These are phyloP conservation scores for Syzygium jambos DNA, from an alignment of 345 rosid species.

Conservation along the genomic window DNA sequence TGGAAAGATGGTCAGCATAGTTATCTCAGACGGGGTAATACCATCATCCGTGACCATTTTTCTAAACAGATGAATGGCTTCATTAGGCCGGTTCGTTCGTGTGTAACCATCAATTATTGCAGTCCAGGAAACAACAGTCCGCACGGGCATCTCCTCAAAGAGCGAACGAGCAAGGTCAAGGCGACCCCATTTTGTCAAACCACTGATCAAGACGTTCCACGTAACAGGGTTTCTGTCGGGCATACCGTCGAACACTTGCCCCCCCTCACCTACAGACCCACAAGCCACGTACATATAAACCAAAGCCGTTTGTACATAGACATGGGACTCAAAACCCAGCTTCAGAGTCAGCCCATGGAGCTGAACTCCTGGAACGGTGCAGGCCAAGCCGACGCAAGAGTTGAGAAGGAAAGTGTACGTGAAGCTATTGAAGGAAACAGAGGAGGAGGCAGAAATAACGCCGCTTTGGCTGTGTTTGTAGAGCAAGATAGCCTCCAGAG, in stretches of 20 bases:
- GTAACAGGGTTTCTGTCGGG: conserved; percentile 50
- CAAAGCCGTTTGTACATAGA: conserved; percentile 67
- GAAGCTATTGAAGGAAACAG: conserved; percentile 14
- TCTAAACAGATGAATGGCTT: conserved; percentile 58
- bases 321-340: conserved; percentile 51
- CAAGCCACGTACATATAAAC: conserved; percentile 26
- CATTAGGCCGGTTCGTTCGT: conserved; percentile 25
- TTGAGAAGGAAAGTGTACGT: conserved; percentile 19
- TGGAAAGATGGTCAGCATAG: conserved; percentile 58
- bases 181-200: conserved; percentile 48
- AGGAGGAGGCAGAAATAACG: not conserved
- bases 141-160: conserved; percentile 54
- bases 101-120: conserved; percentile 74
- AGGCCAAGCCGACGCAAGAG: conserved; percentile 6
- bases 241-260: conserved; percentile 62
- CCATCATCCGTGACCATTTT: conserved; percentile 51
- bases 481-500: conserved; percentile 10
- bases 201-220: conserved; percentile 84
- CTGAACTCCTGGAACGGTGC: conserved; percentile 34
- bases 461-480: conserved; percentile 1
- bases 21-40: conserved; percentile 47
- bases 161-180: conserved; percentile 45
- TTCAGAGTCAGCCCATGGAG: conserved; percentile 48
- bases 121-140: conserved; percentile 76
- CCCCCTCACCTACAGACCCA: conserved; percentile 20